phyloP scores from a whole-genome alignment of 805 yeast species.

The Brettanomyces bruxellensis region DNA sequence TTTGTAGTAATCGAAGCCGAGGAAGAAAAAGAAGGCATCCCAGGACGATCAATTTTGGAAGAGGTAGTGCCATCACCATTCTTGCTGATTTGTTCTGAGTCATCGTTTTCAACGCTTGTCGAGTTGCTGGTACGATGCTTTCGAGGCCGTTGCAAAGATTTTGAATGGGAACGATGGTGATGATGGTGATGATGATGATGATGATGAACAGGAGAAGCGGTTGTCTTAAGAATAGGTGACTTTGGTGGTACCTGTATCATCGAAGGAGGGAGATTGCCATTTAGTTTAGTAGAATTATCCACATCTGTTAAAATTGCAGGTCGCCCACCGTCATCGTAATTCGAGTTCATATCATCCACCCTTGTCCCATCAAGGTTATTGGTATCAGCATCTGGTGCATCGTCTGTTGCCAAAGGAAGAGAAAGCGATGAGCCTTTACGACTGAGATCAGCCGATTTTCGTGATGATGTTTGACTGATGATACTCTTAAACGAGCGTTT shows the following conservation, averaged over 20 bases:
- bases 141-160: background rate
- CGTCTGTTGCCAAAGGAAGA: conserved; percentile 4
- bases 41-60: background rate
- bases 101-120: conserved; percentile 6
- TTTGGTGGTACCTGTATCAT: conserved; percentile 25
- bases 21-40: background rate
- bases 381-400: conserved; percentile 9
- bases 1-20: background rate
- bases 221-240: conserved; percentile 24
- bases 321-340: background rate
- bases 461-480: conserved; percentile 13
- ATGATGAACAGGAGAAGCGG: conserved; percentile 21
- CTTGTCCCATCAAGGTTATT: background rate
- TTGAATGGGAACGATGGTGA: conserved; percentile 7
- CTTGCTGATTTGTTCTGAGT: background rate
- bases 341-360: background rate
- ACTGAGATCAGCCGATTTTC: conserved; percentile 6
- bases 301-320: conserved; percentile 6
- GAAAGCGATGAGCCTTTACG: too few relatives aligned
- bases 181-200: conserved; percentile 9
- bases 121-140: conserved; percentile 1
- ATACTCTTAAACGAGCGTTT: conserved; percentile 16
- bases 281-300: conserved; percentile 13
- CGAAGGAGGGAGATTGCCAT: conserved; percentile 23
- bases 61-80: background rate